phyloP scores from a whole-genome alignment of 78 protist species.

The Speleostelium caveatum region DNA sequence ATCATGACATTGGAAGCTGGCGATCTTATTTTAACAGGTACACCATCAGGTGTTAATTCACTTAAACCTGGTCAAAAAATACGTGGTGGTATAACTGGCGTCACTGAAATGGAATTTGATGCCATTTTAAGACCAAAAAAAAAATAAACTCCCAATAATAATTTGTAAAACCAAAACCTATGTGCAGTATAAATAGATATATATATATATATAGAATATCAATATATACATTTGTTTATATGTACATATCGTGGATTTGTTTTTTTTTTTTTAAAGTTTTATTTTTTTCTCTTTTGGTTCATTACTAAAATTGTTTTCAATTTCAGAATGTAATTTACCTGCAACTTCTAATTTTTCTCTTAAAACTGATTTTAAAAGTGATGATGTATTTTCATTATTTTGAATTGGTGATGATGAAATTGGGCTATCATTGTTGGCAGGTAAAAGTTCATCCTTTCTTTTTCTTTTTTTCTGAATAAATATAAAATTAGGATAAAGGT shows the following conservation, averaged over 20 bases:
- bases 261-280: too few species aligned
- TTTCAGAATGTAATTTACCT: constrained; percentile 17
- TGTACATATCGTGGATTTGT: background rate
- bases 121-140: constrained; percentile 6
- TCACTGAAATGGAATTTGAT: constrained; percentile 53
- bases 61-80: constrained; percentile 76
- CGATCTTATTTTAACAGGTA: constrained; percentile 78
- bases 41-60: constrained; percentile 80
- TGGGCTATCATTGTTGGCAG: too few species aligned
- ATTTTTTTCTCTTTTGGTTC: background rate
- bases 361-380: constrained; percentile 7
- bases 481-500: too few species aligned
- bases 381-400: too few species aligned
- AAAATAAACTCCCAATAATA: too few species aligned
- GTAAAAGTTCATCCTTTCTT: too few species aligned
- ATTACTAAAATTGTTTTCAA: constrained; percentile 21
- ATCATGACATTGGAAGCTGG: constrained; percentile 83
- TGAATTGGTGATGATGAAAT: too few species aligned
- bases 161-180: too few species aligned
- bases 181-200: too few species aligned
- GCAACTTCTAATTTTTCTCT: constrained; percentile 19
- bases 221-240: too few species aligned
- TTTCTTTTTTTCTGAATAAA: too few species aligned
- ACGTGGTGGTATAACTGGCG: constrained; percentile 54
- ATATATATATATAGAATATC: too few species aligned